These are phyloP conservation scores for Magnaporthiopsis rhizophila DNA, from an alignment of 2,329 filamentous ascomycete genomes.

Conservation along the genomic window DNA sequence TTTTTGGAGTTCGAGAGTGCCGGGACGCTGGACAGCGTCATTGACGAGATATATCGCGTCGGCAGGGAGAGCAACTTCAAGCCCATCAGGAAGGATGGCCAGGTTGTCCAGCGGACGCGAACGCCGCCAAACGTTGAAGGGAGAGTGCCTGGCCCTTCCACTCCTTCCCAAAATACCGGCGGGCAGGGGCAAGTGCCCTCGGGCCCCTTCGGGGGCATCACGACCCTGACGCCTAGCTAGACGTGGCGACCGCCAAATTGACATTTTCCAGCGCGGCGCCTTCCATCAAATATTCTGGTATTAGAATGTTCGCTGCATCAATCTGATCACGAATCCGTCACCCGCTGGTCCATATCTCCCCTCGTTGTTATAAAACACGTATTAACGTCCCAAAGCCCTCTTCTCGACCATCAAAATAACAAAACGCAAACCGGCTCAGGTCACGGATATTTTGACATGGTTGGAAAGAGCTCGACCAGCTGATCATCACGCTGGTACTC, in stretches of 20 bases:
- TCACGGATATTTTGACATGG: neutral
- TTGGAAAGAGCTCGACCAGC: neutral
- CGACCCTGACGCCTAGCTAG: neutral
- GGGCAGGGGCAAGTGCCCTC: constrained; percentile 1
- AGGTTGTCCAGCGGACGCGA: constrained; percentile 38
- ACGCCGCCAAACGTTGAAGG: constrained; percentile 42
- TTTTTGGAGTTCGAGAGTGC: constrained; percentile 84
- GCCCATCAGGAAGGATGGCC: constrained; percentile 38
- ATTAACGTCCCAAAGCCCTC: neutral
- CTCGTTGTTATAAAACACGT: neutral
- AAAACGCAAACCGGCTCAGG: neutral
- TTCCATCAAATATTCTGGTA: neutral
- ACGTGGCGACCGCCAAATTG: neutral
- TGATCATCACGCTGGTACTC: neutral
- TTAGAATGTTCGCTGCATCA: neutral
- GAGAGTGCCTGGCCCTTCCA: constrained; percentile 32
- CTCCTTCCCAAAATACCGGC: constrained; percentile 33
- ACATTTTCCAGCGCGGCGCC: neutral
- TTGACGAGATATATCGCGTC: constrained; percentile 72
- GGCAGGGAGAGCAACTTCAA: constrained; percentile 41
- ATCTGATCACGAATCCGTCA: neutral
- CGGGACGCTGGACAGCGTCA: constrained; percentile 72
- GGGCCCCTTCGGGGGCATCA: neutral
- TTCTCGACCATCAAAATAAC: neutral
- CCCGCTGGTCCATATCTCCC: neutral